These are phyloP conservation scores for Gossypium rotundifolium DNA, from an alignment of 345 rosid genomes.

Conservation along the genomic window DNA sequence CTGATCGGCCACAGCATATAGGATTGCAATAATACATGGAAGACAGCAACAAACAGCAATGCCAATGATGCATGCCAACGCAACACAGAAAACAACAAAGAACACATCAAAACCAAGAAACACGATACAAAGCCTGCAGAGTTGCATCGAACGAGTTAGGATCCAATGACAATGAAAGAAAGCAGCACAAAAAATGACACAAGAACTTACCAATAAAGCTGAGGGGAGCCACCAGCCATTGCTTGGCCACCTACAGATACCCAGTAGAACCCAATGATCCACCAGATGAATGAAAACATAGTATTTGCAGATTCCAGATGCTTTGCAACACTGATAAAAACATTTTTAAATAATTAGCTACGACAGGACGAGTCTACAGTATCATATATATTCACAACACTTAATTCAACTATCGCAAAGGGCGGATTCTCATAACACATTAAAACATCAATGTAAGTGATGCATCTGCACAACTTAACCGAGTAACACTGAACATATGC, in stretches of 20 bases:
- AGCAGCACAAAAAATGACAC: not conserved
- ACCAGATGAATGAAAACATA: slow-evolving; percentile 95
- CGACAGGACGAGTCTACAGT: not conserved
- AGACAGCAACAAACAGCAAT: slow-evolving; percentile 98
- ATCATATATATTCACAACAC: not conserved
- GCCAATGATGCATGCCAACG: slow-evolving; percentile 87
- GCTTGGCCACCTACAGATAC: slow-evolving; percentile 86
- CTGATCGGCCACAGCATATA: slow-evolving; percentile 92
- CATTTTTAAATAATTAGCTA: slow-evolving; percentile 8
- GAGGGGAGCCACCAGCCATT: slow-evolving; percentile 61
- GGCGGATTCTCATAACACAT: not conserved
- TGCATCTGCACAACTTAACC: not conserved
- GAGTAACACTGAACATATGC: not conserved
- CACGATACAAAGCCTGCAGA: slow-evolving; percentile 82
- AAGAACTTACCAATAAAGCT: slow-evolving; percentile 74
- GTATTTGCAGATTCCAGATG: slow-evolving; percentile 96
- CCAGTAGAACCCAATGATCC: slow-evolving; percentile 99
- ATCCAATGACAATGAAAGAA: not conserved
- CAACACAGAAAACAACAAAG: slow-evolving; percentile 90
- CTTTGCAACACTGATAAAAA: slow-evolving; percentile 58
- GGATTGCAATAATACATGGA: slow-evolving; percentile 90
- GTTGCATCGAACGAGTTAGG: slow-evolving; percentile 15
- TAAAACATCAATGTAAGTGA: not conserved
- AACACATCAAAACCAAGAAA: slow-evolving; percentile 93
- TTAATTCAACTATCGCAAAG: not conserved